Base-by-base conservation (phyloP, 495 filamentous ascomycete genomes). In the Pseudevernia furfuracea region DNA sequence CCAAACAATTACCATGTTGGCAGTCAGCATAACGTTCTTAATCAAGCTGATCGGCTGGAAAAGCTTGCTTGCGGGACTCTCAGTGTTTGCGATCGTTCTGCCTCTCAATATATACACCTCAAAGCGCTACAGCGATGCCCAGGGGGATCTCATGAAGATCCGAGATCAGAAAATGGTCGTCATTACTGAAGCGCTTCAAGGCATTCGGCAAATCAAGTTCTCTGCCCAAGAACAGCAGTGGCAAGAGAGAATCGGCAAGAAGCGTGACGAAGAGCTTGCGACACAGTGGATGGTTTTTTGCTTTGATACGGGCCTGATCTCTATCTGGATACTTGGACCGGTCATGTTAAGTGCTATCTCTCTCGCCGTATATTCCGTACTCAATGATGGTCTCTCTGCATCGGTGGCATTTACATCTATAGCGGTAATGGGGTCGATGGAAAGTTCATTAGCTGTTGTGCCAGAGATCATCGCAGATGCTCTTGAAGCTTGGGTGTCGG, bases 141-240 rank as follows among this genome's bases (percentile, higher is more conserved):
- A 92, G 68, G 86, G 87, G 62, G 77, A 79, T 19, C 74, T 95
- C 53, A 95, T 95, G 91, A 90, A 89, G 70, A 76, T 85, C 15
- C 80, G 89, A 62, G 91, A 96, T 72, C 77, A 83, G 53, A 93
- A 93, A 70, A 84, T 92, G 79, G 85, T 81, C 0, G 80, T 92
- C 1, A 81, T 96, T 17, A 89, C 88, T 0, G 91, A 96, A 72
- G 90, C 88, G 1, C 75, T 96, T 0, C 85, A 89, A 66, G 91
- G 87, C 58, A 93, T 96, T 61, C 82, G 91, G 9, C 91, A 95
- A 71, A 90, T 96, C 72, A 96, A 96, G 68, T 92, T 96, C 68
- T 89, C 89, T 1, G 90, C 90, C 14, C 73, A 90, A n/a, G 91
- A 96, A 70, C 72, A 77, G 21, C 84, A 89, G 65, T 96, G 91